Conservation (phyloP, 1,284 basidiomycete species). For the Microbotryomycetes sp. region DNA sequence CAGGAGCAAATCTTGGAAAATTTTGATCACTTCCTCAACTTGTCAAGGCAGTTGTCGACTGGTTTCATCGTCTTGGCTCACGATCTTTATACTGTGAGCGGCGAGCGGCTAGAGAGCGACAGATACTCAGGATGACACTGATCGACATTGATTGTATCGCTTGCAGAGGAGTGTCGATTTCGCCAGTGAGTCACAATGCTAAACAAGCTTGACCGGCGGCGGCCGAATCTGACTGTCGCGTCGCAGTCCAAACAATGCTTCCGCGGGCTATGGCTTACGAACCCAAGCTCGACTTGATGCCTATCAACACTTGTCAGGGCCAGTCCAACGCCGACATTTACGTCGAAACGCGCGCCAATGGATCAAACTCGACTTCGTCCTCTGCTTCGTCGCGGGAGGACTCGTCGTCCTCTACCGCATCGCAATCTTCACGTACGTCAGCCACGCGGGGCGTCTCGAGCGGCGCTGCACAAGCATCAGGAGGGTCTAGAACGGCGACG, state of each 20-base stretch:
- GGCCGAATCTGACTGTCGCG: slow-evolving; percentile 72
- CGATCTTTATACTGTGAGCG: slow-evolving; percentile 28
- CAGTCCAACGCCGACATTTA: slow-evolving; percentile 54
- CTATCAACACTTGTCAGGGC: slow-evolving; percentile 58
- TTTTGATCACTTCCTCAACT: slow-evolving; percentile 35
- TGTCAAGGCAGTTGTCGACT: slow-evolving; percentile 50
- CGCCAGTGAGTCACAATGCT: neutral
- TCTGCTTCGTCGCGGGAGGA: neutral
- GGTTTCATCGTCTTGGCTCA: slow-evolving; percentile 48
- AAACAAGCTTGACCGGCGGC: slow-evolving; percentile 42
- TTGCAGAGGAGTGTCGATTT: neutral
- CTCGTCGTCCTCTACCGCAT: neutral
- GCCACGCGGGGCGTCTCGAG: no score
- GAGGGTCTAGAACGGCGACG: neutral
- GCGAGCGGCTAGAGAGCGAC: slow-evolving; percentile 58
- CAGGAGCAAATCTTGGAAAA: slow-evolving; percentile 49
- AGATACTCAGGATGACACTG: no score
- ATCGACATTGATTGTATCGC: no score
- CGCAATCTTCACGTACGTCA: neutral
- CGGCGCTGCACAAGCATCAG: neutral
- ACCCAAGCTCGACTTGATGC: slow-evolving; percentile 53
- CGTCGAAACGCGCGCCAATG: slow-evolving; percentile 42
- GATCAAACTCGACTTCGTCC: neutral
- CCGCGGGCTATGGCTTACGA: slow-evolving; percentile 55
- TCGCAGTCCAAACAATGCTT: slow-evolving; percentile 67